A percentile compares a stretch with the other conserved stretches of the same genome.
Conservation (phyloP, 2,329 filamentous ascomycete genomes). For the Aspergillus versicolor region DNA sequence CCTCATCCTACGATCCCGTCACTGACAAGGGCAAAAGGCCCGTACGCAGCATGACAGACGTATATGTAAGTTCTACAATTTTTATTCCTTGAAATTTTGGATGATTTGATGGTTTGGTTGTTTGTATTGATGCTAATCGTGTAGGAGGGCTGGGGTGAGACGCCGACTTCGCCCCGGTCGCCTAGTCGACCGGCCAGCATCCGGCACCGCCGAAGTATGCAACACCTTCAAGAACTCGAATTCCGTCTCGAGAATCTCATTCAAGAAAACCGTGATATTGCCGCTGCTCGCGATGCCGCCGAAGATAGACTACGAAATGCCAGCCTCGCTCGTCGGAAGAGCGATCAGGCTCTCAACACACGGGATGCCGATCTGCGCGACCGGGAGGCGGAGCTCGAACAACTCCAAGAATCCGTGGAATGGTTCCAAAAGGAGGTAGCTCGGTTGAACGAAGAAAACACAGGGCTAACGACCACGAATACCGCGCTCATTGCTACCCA, state of each 20-base stretch:
- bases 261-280: slow-evolving; percentile 78
- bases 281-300: slow-evolving; percentile 68
- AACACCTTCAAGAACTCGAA: slow-evolving; percentile 86
- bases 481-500: slow-evolving; percentile 73
- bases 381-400: slow-evolving; percentile 82
- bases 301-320: slow-evolving; percentile 63
- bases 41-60: slow-evolving; percentile 83
- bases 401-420: slow-evolving; percentile 74
- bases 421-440: slow-evolving; percentile 79
- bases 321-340: slow-evolving; percentile 54
- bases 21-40: slow-evolving; percentile 86
- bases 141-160: slow-evolving; percentile 92
- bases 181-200: slow-evolving; percentile 93
- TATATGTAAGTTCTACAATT: slow-evolving; percentile 71
- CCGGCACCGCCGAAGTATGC: slow-evolving; percentile 96
- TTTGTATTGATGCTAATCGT: slow-evolving; percentile 20
- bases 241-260: slow-evolving; percentile 77
- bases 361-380: slow-evolving; percentile 72
- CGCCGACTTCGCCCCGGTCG: slow-evolving; percentile 78
- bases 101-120: slow-evolving; percentile 4
- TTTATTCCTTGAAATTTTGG: slow-evolving; percentile 13
- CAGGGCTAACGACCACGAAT: slow-evolving; percentile 74
- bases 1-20: slow-evolving; percentile 68
- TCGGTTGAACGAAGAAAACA: slow-evolving; percentile 79
- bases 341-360: slow-evolving; percentile 59